A percentile compares a stretch with the other conserved stretches of the same genome.
phyloP scores from a whole-genome alignment of 495 filamentous ascomycete genomes.

The Cudoniella acicularis region DNA sequence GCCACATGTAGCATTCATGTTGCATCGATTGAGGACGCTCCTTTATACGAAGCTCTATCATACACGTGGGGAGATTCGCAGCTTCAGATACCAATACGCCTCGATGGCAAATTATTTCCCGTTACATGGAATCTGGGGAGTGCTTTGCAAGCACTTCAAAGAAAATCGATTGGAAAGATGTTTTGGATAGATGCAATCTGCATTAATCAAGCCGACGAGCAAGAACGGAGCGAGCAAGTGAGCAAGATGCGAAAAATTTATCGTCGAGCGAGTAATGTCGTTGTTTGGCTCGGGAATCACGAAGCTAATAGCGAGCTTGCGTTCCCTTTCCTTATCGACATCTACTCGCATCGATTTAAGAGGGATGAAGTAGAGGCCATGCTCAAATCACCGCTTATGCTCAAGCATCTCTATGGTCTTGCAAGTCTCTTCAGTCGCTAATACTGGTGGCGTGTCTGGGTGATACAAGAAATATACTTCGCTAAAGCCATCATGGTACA shows the following conservation, averaged over 20 bases:
- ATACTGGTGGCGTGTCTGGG: not conserved
- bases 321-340: not conserved
- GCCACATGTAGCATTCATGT: not conserved
- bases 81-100: not conserved
- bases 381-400: no score
- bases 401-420: no score
- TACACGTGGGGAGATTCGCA: not conserved
- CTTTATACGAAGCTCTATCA: not conserved
- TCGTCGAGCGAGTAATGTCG: not conserved
- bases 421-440: no score
- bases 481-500: not conserved
- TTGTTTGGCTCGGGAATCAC: conserved; percentile 1
- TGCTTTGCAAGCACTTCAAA: not conserved
- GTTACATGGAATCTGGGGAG: not conserved
- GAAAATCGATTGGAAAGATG: not conserved
- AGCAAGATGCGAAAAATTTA: not conserved
- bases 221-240: conserved; percentile 1
- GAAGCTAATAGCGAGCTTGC: not conserved
- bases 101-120: not conserved
- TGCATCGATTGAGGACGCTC: not conserved
- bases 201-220: conserved; percentile 1
- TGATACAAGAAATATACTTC: not conserved
- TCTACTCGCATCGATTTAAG: no score
- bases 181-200: conserved; percentile 4
- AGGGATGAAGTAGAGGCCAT: no score